phyloP scores from a whole-genome alignment of 441 rosid species.

The Pelargonium myrrhifolium region DNA sequence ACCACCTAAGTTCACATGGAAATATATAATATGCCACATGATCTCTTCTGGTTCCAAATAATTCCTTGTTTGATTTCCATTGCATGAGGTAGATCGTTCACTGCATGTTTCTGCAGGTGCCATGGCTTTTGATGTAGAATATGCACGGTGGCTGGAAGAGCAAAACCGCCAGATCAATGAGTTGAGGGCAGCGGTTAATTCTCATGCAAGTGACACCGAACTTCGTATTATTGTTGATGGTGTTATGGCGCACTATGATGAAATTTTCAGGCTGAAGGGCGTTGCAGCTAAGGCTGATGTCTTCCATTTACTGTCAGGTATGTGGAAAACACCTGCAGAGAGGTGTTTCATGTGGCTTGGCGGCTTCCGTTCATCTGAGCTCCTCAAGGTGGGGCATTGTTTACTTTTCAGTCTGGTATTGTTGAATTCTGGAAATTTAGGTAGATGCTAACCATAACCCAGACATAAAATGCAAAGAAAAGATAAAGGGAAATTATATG shows the following conservation, averaged over 20 bases:
- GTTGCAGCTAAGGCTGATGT: constrained; percentile 92
- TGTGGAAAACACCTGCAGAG: constrained; percentile 99
- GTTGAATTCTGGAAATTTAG: background rate
- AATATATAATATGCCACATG: background rate
- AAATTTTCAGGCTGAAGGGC: constrained; percentile 83
- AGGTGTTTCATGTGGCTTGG: constrained; percentile 99
- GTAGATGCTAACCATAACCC: no score
- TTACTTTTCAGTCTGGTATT: background rate
- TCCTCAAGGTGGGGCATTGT: constrained; percentile 61
- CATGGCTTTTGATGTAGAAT: constrained; percentile 90
- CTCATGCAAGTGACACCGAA: constrained; percentile 86
- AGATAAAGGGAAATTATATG: background rate
- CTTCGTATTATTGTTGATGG: constrained; percentile 83
- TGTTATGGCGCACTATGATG: constrained; percentile 75
- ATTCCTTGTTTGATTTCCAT: constrained; percentile 7
- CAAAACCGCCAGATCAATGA: constrained; percentile 75
- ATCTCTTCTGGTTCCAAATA: background rate
- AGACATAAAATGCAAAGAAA: no score
- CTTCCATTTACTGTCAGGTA: constrained; percentile 91
- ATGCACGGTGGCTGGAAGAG: constrained; percentile 92
- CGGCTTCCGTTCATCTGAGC: constrained; percentile 95
- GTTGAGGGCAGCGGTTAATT: constrained; percentile 79
- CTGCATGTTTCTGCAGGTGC: constrained; percentile 52
- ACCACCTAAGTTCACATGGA: background rate
- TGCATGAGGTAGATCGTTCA: constrained; percentile 2